A percentile compares a stretch with the other conserved stretches of the same genome.
phyloP scores from a whole-genome alignment of 441 rosid genomes.

The Euphorbia schlechtendalii region DNA sequence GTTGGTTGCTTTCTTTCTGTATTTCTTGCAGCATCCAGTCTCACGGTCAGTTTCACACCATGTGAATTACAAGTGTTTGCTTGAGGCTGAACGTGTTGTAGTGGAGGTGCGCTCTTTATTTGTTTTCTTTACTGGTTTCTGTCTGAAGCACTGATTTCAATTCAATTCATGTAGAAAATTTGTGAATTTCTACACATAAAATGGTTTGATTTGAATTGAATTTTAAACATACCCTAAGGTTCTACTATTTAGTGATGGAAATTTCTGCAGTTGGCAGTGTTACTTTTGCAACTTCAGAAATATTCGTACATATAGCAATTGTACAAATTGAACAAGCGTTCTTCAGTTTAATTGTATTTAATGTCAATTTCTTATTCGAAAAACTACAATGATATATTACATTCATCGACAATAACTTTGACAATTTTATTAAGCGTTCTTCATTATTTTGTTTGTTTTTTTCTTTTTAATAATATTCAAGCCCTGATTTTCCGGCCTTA shows the following conservation, averaged over 20 bases:
- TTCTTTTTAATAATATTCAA: too few relatives aligned
- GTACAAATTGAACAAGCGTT: neutral
- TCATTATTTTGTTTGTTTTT: too few relatives aligned
- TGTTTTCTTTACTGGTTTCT: neutral
- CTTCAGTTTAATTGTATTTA: neutral
- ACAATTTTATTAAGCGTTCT: neutral
- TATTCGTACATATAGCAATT: neutral
- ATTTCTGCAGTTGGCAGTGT: neutral
- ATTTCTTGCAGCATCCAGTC: slow-evolving; percentile 30
- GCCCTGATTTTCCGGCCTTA: too few relatives aligned
- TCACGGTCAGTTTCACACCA: slow-evolving; percentile 43
- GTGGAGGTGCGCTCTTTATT: slow-evolving; percentile 44
- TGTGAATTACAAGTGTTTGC: slow-evolving; percentile 57
- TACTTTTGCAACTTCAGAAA: neutral
- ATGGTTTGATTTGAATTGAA: too few relatives aligned
- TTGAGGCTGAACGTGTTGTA: slow-evolving; percentile 58
- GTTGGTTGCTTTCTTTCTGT: neutral
- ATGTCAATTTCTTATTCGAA: neutral
- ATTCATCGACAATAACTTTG: neutral
- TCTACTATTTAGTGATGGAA: neutral
- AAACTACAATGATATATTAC: neutral
- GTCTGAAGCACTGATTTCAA: neutral
- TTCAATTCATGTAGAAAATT: too few relatives aligned
- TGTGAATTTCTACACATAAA: too few relatives aligned
- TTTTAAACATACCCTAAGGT: too few relatives aligned